Conservation (phyloP, 306 rosid genomes). For the Lupinus albus region DNA sequence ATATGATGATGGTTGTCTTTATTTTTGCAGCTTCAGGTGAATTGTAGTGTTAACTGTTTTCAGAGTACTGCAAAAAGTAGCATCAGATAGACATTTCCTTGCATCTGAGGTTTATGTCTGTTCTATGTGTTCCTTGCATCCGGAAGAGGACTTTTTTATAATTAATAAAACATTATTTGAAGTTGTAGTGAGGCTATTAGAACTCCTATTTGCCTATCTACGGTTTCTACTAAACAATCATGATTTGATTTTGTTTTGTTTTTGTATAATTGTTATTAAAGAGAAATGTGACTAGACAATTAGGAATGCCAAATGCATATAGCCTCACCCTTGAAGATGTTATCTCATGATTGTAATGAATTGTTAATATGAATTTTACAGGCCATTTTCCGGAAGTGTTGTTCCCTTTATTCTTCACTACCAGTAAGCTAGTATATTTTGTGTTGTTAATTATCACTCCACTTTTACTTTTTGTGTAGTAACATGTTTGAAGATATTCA, state of each 20-base stretch:
- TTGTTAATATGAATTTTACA: slow-evolving; percentile 44
- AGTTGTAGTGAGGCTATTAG: no score
- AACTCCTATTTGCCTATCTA: no score
- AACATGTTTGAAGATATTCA: slow-evolving; percentile 1
- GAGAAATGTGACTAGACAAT: no score
- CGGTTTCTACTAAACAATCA: no score
- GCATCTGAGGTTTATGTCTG: slow-evolving; percentile 59
- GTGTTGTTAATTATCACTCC: neutral
- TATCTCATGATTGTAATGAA: slow-evolving; percentile 27
- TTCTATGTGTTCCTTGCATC: neutral
- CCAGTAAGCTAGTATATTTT: slow-evolving; percentile 61
- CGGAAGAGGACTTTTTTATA: neutral
- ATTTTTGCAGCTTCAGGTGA: slow-evolving; percentile 58
- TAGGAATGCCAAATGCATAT: no score
- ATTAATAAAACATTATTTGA: neutral
- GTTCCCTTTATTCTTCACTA: slow-evolving; percentile 44
- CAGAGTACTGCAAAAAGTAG: slow-evolving; percentile 54
- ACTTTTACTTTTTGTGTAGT: slow-evolving; percentile 25
- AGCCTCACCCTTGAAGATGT: neutral
- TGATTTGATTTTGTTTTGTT: no score
- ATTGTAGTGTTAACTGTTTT: slow-evolving; percentile 42
- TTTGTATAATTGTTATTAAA: no score
- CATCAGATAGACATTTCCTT: slow-evolving; percentile 52
- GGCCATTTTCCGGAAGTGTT: slow-evolving; percentile 46
- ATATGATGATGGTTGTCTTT: slow-evolving; percentile 20